phyloP scores from a whole-genome alignment of 495 filamentous ascomycete species.

The Oidiodendron maius region DNA sequence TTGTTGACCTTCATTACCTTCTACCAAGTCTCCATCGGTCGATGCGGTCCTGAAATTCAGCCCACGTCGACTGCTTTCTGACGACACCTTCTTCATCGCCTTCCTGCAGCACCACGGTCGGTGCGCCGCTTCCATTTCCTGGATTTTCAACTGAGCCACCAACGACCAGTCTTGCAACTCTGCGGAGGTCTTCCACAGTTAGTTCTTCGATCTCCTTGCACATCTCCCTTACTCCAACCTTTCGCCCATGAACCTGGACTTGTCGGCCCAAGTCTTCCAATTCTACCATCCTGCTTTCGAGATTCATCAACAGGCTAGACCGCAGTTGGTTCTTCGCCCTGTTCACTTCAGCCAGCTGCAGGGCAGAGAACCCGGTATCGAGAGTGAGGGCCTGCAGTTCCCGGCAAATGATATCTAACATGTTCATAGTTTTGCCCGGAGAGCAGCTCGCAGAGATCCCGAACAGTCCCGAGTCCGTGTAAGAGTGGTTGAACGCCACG shows the following conservation, averaged over 20 bases:
- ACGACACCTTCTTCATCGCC: conserved; percentile 49
- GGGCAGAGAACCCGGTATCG: conserved; percentile 58
- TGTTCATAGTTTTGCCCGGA: conserved; percentile 65
- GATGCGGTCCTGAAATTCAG: conserved; percentile 81
- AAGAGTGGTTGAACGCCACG: conserved; percentile 93
- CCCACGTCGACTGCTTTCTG: conserved; percentile 64
- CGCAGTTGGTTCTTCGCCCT: conserved; percentile 98
- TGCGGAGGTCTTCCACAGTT: conserved; percentile 72
- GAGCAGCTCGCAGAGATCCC: conserved; percentile 84
- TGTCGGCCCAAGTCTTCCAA: conserved; percentile 96
- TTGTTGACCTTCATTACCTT: conserved; percentile 31
- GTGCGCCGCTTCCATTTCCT: conserved; percentile 77
- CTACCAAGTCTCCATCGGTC: conserved; percentile 77
- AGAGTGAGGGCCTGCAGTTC: conserved; percentile 75
- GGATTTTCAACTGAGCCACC: conserved; percentile 69
- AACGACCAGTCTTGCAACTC: conserved; percentile 78
- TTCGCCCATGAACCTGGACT: conserved; percentile 89
- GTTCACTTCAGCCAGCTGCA: conserved; percentile 76
- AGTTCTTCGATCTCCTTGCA: conserved; percentile 76
- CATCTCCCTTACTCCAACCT: conserved; percentile 91
- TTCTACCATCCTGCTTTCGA: conserved; percentile 95
- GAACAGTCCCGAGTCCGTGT: conserved; percentile 92
- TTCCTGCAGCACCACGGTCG: conserved; percentile 94
- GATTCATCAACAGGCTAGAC: conserved; percentile 90
- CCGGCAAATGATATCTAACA: conserved; percentile 90